Percentiles rank a stretch among this genome's conserved stretches.
Evolutionary conservation across 371 early-diverging fungal species (phyloP).

Genomic region (Mucor circinelloides): DNA sequence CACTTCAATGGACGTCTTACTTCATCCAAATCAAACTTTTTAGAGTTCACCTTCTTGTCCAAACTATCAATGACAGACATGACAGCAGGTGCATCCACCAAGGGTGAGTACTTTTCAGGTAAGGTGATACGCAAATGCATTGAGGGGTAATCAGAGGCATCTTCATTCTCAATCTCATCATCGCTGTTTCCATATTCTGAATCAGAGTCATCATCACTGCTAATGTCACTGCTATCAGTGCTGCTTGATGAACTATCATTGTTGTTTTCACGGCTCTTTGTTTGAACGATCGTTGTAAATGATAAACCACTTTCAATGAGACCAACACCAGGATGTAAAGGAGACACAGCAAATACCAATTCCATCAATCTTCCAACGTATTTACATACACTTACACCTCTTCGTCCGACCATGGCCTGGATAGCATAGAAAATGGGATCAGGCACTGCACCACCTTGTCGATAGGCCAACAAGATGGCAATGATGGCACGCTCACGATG

Average conservation of each 20-base stretch:
- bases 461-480: constrained; percentile 53
- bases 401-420: constrained; percentile 40
- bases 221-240: constrained; percentile 3
- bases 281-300: constrained; percentile 10
- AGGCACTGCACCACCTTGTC: constrained; percentile 60
- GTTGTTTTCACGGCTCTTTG: neutral
- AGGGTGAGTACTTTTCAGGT: constrained; percentile 13
- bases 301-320: constrained; percentile 36
- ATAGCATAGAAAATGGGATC: constrained; percentile 45
- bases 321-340: constrained; percentile 42
- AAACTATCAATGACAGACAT: constrained; percentile 37
- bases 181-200: constrained; percentile 10
- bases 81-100: constrained; percentile 30
- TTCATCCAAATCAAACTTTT: constrained; percentile 34
- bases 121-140: constrained; percentile 22
- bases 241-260: neutral
- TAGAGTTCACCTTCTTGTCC: constrained; percentile 29
- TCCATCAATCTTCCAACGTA: constrained; percentile 52
- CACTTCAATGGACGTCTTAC: constrained; percentile 24
- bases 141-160: constrained; percentile 17
- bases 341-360: constrained; percentile 46
- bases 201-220: constrained; percentile 13
- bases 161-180: constrained; percentile 1
- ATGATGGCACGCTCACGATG: constrained; percentile 61
- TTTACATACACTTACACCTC: constrained; percentile 45